Evolutionary conservation across 208 protist species (phyloP).

Genomic region (Spongospora subterranea): DNA sequence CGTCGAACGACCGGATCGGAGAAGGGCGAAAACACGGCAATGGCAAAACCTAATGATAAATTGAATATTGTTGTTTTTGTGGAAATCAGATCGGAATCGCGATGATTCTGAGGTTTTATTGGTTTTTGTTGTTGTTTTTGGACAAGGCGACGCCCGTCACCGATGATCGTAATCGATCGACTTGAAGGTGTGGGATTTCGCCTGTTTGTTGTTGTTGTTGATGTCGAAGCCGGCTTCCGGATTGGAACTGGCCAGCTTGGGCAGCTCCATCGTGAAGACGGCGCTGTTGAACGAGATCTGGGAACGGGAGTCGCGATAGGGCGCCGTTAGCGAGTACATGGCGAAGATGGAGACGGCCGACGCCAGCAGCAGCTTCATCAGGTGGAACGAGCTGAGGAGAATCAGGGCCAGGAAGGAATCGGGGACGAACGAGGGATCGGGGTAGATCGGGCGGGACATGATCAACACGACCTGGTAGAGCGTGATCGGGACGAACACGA

Average conservation of each 20-base stretch:
- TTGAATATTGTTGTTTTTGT: too few species aligned
- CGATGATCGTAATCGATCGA: too few species aligned
- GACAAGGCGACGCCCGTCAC: too few species aligned
- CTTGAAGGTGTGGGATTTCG: background rate
- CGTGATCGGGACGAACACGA: slow-evolving; percentile 25
- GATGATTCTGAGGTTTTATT: too few species aligned
- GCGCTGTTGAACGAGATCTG: background rate
- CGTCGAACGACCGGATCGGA: too few species aligned
- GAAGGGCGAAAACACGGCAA: too few species aligned
- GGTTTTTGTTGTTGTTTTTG: too few species aligned
- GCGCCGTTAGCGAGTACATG: background rate
- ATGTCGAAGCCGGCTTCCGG: background rate
- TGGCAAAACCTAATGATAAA: too few species aligned
- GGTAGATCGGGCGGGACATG: background rate
- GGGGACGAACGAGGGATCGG: background rate
- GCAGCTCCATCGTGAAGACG: background rate
- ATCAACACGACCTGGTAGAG: background rate
- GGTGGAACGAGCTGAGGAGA: background rate
- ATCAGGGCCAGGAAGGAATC: background rate
- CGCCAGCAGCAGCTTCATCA: background rate
- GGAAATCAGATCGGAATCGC: too few species aligned
- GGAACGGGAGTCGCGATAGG: background rate
- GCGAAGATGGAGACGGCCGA: background rate
- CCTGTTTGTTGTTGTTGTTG: background rate
- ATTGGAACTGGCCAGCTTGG: background rate